phyloP scores from a whole-genome alignment of 139 green algal genomes.

The Coelastrella sp. region DNA sequence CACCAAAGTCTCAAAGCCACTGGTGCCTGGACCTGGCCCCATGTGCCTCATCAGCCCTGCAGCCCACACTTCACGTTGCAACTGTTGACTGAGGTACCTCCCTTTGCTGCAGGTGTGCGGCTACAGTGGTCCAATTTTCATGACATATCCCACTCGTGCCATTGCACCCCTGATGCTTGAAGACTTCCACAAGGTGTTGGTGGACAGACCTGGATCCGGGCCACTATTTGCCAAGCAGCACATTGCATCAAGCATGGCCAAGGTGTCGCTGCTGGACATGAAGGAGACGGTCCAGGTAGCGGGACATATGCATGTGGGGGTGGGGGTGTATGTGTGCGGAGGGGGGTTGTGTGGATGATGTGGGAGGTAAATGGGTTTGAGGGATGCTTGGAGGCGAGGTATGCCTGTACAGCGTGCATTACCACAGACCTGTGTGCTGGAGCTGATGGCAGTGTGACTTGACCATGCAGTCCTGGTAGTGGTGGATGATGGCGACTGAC shows the following conservation, averaged over 20 bases:
- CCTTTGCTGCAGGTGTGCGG: constrained; percentile 53
- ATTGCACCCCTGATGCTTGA: constrained; percentile 80
- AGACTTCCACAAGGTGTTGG: constrained; percentile 66
- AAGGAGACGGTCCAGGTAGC: constrained; percentile 47
- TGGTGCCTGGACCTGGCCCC: too few relatives aligned
- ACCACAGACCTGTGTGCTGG: too few relatives aligned
- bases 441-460: too few relatives aligned
- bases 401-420: too few relatives aligned
- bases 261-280: constrained; percentile 58
- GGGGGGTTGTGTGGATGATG: too few relatives aligned
- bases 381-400: too few relatives aligned
- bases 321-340: too few relatives aligned
- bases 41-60: too few relatives aligned
- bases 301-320: not conserved
- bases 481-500: too few relatives aligned
- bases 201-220: not conserved
- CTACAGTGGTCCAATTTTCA: constrained; percentile 77
- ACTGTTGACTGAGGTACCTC: not conserved
- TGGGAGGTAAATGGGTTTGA: too few relatives aligned
- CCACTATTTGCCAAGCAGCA: constrained; percentile 60
- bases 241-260: constrained; percentile 52
- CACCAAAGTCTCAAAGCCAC: not conserved
- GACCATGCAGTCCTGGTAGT: too few relatives aligned
- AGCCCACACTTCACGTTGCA: not conserved
- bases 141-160: constrained; percentile 81